Conservation (phyloP, 257 asterid species). For the Petunia secreta region DNA sequence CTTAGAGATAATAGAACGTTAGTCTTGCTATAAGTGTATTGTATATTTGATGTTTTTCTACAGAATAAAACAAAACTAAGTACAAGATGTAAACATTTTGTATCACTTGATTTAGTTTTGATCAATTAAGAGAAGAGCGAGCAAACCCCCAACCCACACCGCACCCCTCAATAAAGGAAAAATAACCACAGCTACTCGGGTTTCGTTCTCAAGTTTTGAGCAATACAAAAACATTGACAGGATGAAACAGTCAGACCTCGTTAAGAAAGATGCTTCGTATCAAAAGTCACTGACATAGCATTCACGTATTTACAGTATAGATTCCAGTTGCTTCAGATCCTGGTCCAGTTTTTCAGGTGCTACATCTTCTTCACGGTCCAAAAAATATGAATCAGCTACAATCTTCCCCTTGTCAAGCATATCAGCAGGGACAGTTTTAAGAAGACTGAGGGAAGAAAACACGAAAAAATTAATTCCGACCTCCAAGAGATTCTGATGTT, state of each 20-base stretch:
- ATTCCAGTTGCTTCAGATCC: conserved; percentile 66
- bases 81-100: background rate
- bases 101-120: background rate
- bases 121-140: background rate
- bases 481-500: background rate
- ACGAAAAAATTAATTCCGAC: background rate
- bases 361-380: conserved; percentile 44
- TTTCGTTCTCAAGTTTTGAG: background rate
- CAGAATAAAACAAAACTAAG: background rate
- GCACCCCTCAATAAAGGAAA: no score
- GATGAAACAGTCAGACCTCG: conserved; percentile 7
- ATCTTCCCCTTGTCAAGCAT: conserved; percentile 81
- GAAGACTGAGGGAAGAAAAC: conserved; percentile 56
- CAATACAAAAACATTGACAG: background rate
- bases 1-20: background rate
- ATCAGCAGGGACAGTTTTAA: conserved; percentile 74
- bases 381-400: conserved; percentile 77
- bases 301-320: conserved; percentile 47
- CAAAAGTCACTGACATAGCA: no score
- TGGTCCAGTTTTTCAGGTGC: conserved; percentile 51
- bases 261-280: conserved; percentile 4
- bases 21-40: background rate
- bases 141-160: background rate
- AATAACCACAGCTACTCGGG: background rate
- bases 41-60: background rate